Evolutionary conservation across 805 yeast genomes (phyloP), one percentile per base, ranked within the genome.

Genomic region (Torulaspora maleeae): DNA sequence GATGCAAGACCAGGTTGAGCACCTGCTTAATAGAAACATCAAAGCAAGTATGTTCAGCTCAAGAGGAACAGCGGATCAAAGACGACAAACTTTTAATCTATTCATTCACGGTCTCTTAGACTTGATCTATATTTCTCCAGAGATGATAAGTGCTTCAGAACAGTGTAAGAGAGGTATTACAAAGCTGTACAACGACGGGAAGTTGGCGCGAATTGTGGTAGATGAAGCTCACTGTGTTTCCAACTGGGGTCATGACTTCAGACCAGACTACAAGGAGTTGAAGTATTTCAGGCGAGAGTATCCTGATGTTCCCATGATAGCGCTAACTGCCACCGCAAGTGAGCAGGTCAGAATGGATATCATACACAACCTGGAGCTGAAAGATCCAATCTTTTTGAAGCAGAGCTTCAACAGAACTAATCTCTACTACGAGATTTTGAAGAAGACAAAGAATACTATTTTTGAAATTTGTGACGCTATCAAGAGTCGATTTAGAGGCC

Each of bases 181-280:
- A 9, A 71, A 66, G 40, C 68, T 93, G 6, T 72, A 84, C 61
- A 68, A 72, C 13, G 74, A 73, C 24, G 70, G 75, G 11, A 69
- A 71, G 54, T 69, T 93, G 29, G 95, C 97, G 0, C 72, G 98
- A 43, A 75, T 93, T 30, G 96, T 93, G 9, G 88, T 93, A 36
- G 99, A 93, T 68, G 99, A 85, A 61, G 99, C 99, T 0, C 99
- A 93, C 68, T 93, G 99, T 74, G 95, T 93, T 36, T 87, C 96
- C 42, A 84, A 95, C 9, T 93, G 99, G 99, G 99, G 99, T 16
- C 99, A 93, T 66, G 99, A 93, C 66, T 93, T 93, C 64, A 74
- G 99, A 42, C 97, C 98, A 0, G 98, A 93, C 64, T 93, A 93
- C 68, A 86, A 89, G 56, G 84, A 82, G 9, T 72, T 93, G 59